These are phyloP conservation scores for Leishmania tropica DNA, from an alignment of 208 protist genomes.

Conservation along the genomic window DNA sequence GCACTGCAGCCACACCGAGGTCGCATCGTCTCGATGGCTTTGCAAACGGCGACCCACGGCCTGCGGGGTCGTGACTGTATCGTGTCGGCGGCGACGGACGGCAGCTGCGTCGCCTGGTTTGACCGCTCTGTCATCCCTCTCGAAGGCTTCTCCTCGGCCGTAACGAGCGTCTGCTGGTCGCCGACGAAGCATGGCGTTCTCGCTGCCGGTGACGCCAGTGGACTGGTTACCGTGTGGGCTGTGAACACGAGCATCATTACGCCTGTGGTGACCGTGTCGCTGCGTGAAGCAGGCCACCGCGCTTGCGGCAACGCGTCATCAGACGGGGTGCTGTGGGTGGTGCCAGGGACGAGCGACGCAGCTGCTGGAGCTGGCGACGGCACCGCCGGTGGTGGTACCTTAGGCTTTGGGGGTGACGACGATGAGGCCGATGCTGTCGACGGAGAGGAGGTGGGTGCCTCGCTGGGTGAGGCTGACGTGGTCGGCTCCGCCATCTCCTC, in stretches of 20 bases:
- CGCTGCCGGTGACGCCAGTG: conserved; percentile 62
- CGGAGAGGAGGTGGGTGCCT: conserved; percentile 9
- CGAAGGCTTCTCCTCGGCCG: conserved; percentile 53
- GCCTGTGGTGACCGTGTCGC: conserved; percentile 47
- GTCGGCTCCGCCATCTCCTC: conserved; percentile 40
- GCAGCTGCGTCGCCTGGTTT: conserved; percentile 62
- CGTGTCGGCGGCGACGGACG: conserved; percentile 51
- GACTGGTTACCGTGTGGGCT: conserved; percentile 64
- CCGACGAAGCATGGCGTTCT: conserved; percentile 64
- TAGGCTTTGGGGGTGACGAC: conserved; percentile 1
- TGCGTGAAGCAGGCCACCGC: conserved; percentile 23
- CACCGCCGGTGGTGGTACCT: background rate
- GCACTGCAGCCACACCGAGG: conserved; percentile 36
- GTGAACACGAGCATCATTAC: conserved; percentile 42
- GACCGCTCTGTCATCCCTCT: conserved; percentile 37
- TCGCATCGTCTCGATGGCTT: conserved; percentile 44
- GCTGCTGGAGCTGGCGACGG: background rate
- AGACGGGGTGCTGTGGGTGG: conserved; percentile 20
- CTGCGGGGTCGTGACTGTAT: conserved; percentile 44
- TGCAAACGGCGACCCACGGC: conserved; percentile 48
- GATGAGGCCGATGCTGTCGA: conserved; percentile 19
- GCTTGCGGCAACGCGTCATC: conserved; percentile 14
- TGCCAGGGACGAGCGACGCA: background rate
- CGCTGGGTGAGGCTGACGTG: conserved; percentile 19
- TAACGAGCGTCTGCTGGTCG: conserved; percentile 70